phyloP scores from a whole-genome alignment of 2,329 filamentous ascomycete genomes.

The Davidsoniella virescens region DNA sequence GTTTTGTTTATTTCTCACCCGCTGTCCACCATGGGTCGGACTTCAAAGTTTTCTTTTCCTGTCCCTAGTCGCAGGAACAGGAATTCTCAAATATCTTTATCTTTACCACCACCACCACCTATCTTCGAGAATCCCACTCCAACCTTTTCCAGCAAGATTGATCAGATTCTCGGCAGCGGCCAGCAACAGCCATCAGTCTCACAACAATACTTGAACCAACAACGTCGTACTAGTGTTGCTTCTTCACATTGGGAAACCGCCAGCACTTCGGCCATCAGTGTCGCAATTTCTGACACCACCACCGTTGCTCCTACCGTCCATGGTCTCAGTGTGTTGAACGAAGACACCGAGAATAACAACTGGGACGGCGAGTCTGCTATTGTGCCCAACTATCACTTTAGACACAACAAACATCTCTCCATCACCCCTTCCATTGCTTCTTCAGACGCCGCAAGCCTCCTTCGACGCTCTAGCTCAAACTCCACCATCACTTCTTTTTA shows the following conservation, averaged over 20 bases:
- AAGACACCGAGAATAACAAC: conserved; percentile 9
- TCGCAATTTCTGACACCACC: conserved; percentile 8
- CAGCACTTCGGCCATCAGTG: conserved; percentile 7
- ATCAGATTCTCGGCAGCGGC: conserved; percentile 11
- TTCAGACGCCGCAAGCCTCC: conserved; percentile 26
- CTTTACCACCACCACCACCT: conserved; percentile 1
- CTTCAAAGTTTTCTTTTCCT: conserved; percentile 13
- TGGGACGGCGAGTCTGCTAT: conserved; percentile 9
- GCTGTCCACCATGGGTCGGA: conserved; percentile 10
- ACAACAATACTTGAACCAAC: conserved; percentile 3
- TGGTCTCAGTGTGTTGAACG: conserved; percentile 7
- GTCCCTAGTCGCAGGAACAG: conserved; percentile 11
- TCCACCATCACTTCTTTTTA: conserved; percentile 42
- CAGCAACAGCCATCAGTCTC: conserved; percentile 2
- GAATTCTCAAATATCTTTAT: conserved; percentile 10
- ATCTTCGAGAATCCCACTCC: conserved; percentile 3
- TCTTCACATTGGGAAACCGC: conserved; percentile 8
- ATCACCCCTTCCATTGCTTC: conserved; percentile 14
- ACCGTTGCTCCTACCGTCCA: conserved; percentile 3
- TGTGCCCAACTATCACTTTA: conserved; percentile 3
- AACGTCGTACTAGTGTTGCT: conserved; percentile 7
- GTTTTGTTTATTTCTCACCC: not conserved
- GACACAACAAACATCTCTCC: conserved; percentile 4
- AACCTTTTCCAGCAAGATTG: conserved; percentile 7
- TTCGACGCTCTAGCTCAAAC: conserved; percentile 33